These are phyloP conservation scores for Apophysomyces trapeziformis DNA, from an alignment of 371 early-diverging fungal species.

Conservation along the genomic window DNA sequence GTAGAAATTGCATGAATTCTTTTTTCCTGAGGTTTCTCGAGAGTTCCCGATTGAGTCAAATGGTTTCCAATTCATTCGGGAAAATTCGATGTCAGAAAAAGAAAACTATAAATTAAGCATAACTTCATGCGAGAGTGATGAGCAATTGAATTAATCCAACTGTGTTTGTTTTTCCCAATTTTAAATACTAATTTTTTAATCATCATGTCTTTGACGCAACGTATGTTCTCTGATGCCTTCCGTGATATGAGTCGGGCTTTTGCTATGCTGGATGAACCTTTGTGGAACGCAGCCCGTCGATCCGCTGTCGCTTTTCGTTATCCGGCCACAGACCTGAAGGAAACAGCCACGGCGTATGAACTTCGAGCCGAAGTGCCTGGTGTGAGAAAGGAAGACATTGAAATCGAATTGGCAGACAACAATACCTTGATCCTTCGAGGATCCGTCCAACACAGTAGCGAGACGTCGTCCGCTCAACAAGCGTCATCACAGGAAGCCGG, in stretches of 20 bases:
- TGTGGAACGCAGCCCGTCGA: conserved; percentile 28
- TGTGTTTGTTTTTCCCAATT: no score
- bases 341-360: conserved; percentile 32
- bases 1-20: no score
- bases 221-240: conserved; percentile 39
- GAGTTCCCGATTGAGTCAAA: no score
- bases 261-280: conserved; percentile 41
- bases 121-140: no score
- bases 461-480: no score
- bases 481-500: conserved; percentile 6
- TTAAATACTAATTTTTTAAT: background rate
- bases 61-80: no score
- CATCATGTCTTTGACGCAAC: conserved; percentile 32
- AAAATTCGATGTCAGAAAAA: no score
- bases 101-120: no score
- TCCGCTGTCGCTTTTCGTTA: conserved; percentile 19
- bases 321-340: conserved; percentile 38
- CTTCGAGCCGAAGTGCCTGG: conserved; percentile 47
- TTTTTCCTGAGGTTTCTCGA: no score
- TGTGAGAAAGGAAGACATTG: conserved; percentile 37
- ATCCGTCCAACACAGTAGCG: conserved; percentile 13
- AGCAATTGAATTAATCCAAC: background rate
- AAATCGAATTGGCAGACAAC: conserved; percentile 37
- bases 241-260: conserved; percentile 46
- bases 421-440: conserved; percentile 36